Base-by-base conservation (phyloP, 2,329 filamentous ascomycete species). In the Chaetomiaceae sp. region DNA sequence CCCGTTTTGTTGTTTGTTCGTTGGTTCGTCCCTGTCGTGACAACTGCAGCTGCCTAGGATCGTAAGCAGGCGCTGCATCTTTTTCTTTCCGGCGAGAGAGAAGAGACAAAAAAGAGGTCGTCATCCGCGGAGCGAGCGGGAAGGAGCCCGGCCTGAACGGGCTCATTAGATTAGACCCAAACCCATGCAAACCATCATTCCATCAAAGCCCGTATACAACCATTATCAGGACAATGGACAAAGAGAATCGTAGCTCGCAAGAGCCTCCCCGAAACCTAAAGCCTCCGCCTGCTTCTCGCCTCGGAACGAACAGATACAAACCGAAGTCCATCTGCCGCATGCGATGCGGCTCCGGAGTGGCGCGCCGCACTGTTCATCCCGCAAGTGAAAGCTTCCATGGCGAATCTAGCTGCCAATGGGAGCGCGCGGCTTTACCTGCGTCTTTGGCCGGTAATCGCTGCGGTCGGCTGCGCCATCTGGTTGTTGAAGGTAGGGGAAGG, bases 151-250 rank as follows among this genome's bases (percentile, higher is more conserved):
- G 40, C 48, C 48, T 21, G 41, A 25, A 44, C 21, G 29, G 14
- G 49, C 43, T 30, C 43, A 52, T 50, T 50, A 53, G 50, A 56
- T 56, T 56, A 53, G 50, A 47, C 49, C 55, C 41, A 53, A 48
- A 37, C 43, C 49, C 51, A 59, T 59, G 52, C 54, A 54, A 55
- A 48, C 53, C 62, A 52, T 76, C 58, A 72, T 57, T 57, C 84
- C 78, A 53, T 86, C 82, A 47, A n/a, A 49, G 53, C 85, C 83
- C 56, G 71, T 67, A 85, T 83, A 55, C 84, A 80, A 77, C 58
- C 59, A 49, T 74, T 74, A 60, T 84, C 80, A 72, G 52, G 57
- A 58, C 59, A 58, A 58, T 44, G 34, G 54, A 58, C 58, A 61
- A 49, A 56, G 55, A 57, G 60, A 56, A 59, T 59, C 58, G 61